These are phyloP conservation scores for Mycena haematopus DNA, from an alignment of 768 basidiomycete genomes.

Conservation along the genomic window DNA sequence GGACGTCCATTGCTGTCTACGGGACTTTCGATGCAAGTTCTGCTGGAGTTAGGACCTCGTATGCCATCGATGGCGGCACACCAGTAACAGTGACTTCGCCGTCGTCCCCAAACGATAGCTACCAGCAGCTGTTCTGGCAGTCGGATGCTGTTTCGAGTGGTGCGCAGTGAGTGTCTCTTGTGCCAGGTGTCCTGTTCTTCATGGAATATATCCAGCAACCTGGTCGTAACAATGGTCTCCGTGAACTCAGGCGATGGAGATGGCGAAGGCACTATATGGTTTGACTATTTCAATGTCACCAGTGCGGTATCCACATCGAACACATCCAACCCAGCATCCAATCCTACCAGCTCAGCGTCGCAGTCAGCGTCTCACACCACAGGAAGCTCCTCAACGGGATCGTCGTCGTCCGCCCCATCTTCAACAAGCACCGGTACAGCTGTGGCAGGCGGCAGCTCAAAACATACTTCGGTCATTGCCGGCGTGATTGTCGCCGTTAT, in stretches of 20 bases:
- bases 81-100: slow-evolving; percentile 36
- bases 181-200: not conserved
- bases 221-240: slow-evolving; percentile 44
- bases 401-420: not conserved
- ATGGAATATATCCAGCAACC: slow-evolving; percentile 31
- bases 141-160: slow-evolving; percentile 34
- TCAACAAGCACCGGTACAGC: not conserved
- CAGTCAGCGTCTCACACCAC: not conserved
- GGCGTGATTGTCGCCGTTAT: slow-evolving; percentile 14
- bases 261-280: slow-evolving; percentile 49
- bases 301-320: slow-evolving; percentile 18
- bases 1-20: slow-evolving; percentile 42
- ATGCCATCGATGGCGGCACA: slow-evolving; percentile 40
- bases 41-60: slow-evolving; percentile 43
- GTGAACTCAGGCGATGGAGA: slow-evolving; percentile 34
- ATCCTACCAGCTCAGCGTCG: slow-evolving; percentile 7
- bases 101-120: slow-evolving; percentile 37
- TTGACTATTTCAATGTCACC: slow-evolving; percentile 45
- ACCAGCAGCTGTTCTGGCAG: slow-evolving; percentile 44
- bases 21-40: slow-evolving; percentile 44
- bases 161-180: slow-evolving; percentile 38
- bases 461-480: slow-evolving; percentile 11
- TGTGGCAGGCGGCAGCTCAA: slow-evolving; percentile 4
- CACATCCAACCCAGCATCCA: slow-evolving; percentile 5
- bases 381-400: not conserved